Evolutionary conservation across 139 green algal species (phyloP), one percentile per base, ranked within the genome.

Genomic region (Eudorina sp.): DNA sequence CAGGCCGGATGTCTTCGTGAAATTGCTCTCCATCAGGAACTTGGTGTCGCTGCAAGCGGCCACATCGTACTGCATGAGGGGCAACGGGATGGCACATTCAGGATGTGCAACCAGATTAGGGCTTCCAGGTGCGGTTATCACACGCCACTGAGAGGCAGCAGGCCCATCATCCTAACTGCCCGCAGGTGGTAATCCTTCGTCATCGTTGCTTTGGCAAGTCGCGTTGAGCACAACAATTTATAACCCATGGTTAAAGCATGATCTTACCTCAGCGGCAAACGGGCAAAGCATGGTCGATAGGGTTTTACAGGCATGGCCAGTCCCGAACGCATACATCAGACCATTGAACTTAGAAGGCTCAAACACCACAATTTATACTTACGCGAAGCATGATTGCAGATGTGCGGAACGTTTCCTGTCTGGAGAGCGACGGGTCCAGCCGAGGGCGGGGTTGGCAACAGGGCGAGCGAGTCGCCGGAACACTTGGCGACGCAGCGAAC

Each of bases 1-100:
- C 29, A 98, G 92, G 11, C 95, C 95, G 53, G 93, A 86, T 62
- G 60, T 62, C 80, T 86, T 62, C 5, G 80, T 53, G 27, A 66
- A 70, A 13, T 18, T 23, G 41, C 36, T 86, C 11, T 70, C 55
- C 69, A 74, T 36, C 60, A 85, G 46, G 36, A 82, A 70, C 34
- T 53, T 53, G 19, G 2, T 45, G 29, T 87, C 80, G 58, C 31
- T 48, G 36, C 41, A n/a, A 11, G 19, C 25, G 18, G 58, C n/a
- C 60, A 87, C 0, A 41, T 64, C 31, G 31, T 75, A 48, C 66
- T 75, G 21, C 29, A 3, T 25, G 29, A 6, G 55, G 55, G 55
- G 7, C 55, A n/a, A 66, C 29, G 4, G 27, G 29, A 34, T 66
- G 55, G 8, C 55, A 66, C 5, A 66, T n/a, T n/a, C 11, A 55